Conservation (phyloP, 2,329 filamentous ascomycete species). For the Onygenales sp. region DNA sequence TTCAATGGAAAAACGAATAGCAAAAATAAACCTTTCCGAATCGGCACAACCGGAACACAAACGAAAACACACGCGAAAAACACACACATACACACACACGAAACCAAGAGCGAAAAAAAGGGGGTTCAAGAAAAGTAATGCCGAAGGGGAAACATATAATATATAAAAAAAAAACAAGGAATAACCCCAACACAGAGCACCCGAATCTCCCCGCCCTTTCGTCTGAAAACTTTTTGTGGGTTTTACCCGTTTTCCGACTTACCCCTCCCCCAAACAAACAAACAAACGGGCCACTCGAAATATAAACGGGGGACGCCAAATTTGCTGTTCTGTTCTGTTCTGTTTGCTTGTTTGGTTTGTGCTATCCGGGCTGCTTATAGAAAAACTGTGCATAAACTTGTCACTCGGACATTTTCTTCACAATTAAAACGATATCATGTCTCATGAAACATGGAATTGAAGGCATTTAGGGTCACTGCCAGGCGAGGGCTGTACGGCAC, state of each 20-base stretch:
- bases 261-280: neutral
- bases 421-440: conserved; percentile 2
- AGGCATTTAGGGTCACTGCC: neutral
- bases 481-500: neutral
- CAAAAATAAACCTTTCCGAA: neutral
- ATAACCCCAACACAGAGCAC: neutral
- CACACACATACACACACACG: neutral
- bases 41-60: no score
- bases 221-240: neutral
- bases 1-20: neutral
- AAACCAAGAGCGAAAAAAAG: neutral
- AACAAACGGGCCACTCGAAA: neutral
- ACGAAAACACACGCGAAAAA: no score
- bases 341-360: neutral
- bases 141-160: neutral
- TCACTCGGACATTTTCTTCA: neutral
- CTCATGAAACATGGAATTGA: conserved; percentile 2
- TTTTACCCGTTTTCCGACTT: neutral
- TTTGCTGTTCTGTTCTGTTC: neutral
- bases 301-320: neutral
- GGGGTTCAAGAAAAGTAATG: neutral
- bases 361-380: neutral
- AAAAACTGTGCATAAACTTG: neutral
- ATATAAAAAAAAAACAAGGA: neutral
- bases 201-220: neutral